Percentiles rank a stretch among this genome's conserved stretches.
phyloP scores from a whole-genome alignment of 768 basidiomycete species.

The Mycena chlorophos region DNA sequence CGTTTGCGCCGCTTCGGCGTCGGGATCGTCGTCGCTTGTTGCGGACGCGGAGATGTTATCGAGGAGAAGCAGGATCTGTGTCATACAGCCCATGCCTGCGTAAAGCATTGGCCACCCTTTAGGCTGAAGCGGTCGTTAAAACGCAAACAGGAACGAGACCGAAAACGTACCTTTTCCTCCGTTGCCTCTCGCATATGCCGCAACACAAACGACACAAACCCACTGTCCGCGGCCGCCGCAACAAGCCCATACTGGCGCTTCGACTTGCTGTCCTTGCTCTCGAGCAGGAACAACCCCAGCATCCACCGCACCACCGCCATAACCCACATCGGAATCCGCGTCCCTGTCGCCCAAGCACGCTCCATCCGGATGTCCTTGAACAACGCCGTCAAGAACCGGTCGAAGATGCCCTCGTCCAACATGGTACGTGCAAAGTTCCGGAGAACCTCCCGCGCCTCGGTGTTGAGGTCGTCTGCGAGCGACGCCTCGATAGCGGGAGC shows the following conservation, averaged over 20 bases:
- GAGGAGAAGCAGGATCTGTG: constrained; percentile 86
- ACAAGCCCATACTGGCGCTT: constrained; percentile 73
- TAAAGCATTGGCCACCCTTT: constrained; percentile 94
- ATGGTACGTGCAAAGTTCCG: constrained; percentile 73
- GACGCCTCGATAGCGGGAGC: constrained; percentile 66
- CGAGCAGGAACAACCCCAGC: constrained; percentile 82
- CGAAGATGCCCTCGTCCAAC: constrained; percentile 58
- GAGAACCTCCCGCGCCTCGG: constrained; percentile 64
- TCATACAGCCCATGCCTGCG: constrained; percentile 91
- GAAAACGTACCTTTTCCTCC: constrained; percentile 76
- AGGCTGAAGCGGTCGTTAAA: constrained; percentile 53
- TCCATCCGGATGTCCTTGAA: constrained; percentile 94
- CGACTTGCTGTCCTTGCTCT: constrained; percentile 39
- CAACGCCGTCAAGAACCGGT: constrained; percentile 78
- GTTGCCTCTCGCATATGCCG: constrained; percentile 84
- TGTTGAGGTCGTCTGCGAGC: constrained; percentile 63
- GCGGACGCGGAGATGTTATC: constrained; percentile 64
- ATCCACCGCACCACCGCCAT: constrained; percentile 90
- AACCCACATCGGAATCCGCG: constrained; percentile 60
- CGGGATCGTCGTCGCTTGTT: constrained; percentile 14
- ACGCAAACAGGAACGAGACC: constrained; percentile 7
- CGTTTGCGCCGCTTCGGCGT: constrained; percentile 69
- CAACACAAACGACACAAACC: constrained; percentile 89
- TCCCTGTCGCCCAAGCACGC: constrained; percentile 93
- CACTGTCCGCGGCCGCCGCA: constrained; percentile 81